Percentiles rank a stretch among this genome's conserved stretches.
These are phyloP conservation scores for Calendula officinalis DNA, from an alignment of 129 eudicot species.

Conservation along the genomic window DNA sequence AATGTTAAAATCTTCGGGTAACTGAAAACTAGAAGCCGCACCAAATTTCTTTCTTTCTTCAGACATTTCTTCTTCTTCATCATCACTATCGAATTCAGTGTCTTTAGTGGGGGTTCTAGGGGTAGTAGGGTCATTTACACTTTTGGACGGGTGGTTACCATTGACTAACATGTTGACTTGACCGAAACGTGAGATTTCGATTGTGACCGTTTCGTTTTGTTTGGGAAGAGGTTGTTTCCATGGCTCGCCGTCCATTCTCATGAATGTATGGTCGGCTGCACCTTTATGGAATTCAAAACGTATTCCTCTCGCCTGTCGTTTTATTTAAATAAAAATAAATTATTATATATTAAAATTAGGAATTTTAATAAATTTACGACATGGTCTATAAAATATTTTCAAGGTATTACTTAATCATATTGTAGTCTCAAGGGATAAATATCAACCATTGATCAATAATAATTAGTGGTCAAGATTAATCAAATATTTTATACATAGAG, in stretches of 20 bases:
- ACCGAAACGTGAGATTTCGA: conserved; percentile 62
- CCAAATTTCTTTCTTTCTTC: conserved; percentile 74
- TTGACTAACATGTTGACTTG: conserved; percentile 62
- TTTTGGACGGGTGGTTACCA: conserved; percentile 40
- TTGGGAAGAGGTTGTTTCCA: conserved; percentile 79
- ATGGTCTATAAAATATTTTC: too few species aligned
- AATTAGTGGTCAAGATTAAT: too few species aligned
- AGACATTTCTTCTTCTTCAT: conserved; percentile 40
- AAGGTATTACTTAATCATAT: too few species aligned
- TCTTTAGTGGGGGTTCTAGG: conserved; percentile 36
- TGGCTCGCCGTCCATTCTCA: conserved; percentile 86
- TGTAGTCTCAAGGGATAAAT: too few species aligned
- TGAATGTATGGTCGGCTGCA: conserved; percentile 57
- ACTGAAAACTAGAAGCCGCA: conserved; percentile 54
- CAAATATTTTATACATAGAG: too few species aligned
- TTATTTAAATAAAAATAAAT: too few species aligned
- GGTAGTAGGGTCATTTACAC: conserved; percentile 47
- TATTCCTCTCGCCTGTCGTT: conserved; percentile 46
- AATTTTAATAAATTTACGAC: too few species aligned
- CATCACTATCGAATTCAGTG: conserved; percentile 35
- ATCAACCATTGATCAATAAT: too few species aligned
- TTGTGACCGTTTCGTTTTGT: conserved; percentile 52
- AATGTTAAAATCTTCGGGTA: conserved; percentile 53
- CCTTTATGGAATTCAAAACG: conserved; percentile 66
- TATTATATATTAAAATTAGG: too few species aligned